Conservation (phyloP, 352 stramenopile genomes). For the Pythium coloratum region DNA sequence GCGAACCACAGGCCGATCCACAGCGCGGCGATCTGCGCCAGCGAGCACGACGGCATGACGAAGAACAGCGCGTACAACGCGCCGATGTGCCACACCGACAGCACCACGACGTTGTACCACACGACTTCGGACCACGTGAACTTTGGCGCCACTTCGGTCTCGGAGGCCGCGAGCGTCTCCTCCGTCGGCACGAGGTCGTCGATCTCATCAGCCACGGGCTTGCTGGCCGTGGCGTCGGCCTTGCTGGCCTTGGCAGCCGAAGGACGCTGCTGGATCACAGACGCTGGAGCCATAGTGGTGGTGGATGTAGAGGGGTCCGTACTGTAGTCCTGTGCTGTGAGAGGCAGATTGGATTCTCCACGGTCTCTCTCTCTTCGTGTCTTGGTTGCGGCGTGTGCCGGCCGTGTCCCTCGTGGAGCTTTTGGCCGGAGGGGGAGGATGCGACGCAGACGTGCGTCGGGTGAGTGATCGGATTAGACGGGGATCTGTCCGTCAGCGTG, state of each 20-base stretch:
- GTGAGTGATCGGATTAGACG: conserved; percentile 14
- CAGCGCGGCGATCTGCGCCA: conserved; percentile 53
- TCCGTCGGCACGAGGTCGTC: conserved; percentile 28
- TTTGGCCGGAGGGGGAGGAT: neutral
- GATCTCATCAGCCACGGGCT: conserved; percentile 41
- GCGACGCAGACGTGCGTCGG: conserved; percentile 14
- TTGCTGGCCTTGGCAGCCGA: conserved; percentile 7
- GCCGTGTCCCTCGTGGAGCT: conserved; percentile 1
- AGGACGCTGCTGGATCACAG: neutral
- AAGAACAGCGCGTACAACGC: conserved; percentile 70
- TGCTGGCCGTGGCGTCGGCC: neutral
- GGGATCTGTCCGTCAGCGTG: conserved; percentile 14
- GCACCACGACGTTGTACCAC: conserved; percentile 84
- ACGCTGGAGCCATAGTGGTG: neutral
- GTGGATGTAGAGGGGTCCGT: neutral
- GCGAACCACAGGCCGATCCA: conserved; percentile 68
- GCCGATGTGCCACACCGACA: conserved; percentile 66
- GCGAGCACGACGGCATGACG: conserved; percentile 52
- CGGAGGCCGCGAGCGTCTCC: conserved; percentile 26
- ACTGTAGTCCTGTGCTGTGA: neutral
- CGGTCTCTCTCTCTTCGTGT: neutral
- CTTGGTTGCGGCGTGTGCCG: neutral
- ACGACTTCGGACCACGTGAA: conserved; percentile 77
- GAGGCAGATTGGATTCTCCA: neutral
- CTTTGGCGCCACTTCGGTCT: conserved; percentile 27